Conservation (phyloP, 345 rosid genomes). For the Stellera chamaejasme region DNA sequence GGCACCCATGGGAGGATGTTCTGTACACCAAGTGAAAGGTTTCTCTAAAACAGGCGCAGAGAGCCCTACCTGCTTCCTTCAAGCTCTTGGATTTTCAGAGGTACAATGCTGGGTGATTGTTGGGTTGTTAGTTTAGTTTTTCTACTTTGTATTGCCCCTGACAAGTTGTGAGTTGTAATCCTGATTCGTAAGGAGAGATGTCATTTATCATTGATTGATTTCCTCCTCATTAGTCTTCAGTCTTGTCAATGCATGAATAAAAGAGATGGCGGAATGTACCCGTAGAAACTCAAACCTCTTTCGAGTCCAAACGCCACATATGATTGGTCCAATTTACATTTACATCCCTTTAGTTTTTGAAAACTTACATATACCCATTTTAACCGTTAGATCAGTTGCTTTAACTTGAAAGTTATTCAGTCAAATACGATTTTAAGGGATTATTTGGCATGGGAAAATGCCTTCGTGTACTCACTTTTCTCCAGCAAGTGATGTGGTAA, state of each 20-base stretch:
- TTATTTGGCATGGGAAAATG: too few relatives aligned
- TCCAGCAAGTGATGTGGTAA: too few relatives aligned
- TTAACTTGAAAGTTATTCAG: too few relatives aligned
- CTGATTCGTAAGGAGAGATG: background rate
- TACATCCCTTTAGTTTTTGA: too few relatives aligned
- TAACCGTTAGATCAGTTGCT: too few relatives aligned
- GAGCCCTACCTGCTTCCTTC: conserved; percentile 1
- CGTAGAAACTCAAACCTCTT: too few relatives aligned
- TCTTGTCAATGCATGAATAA: background rate
- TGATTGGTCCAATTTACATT: too few relatives aligned
- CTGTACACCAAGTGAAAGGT: conserved; percentile 79
- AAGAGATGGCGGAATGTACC: background rate
- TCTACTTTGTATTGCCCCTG: conserved; percentile 8
- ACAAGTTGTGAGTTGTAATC: conserved; percentile 15
- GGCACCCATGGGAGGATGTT: conserved; percentile 99
- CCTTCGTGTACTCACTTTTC: too few relatives aligned
- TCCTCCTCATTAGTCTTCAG: too few relatives aligned
- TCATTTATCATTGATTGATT: conserved; percentile 13
- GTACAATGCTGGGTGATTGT: conserved; percentile 7
- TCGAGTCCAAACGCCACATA: too few relatives aligned
- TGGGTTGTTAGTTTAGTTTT: conserved; percentile 20
- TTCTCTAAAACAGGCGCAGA: conserved; percentile 6
- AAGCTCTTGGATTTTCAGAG: conserved; percentile 1
- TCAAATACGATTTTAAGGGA: too few relatives aligned
- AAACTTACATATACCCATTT: too few relatives aligned